Evolutionary conservation across 2,329 filamentous ascomycete species (phyloP).

Genomic region (Aureobasidium vineae): DNA sequence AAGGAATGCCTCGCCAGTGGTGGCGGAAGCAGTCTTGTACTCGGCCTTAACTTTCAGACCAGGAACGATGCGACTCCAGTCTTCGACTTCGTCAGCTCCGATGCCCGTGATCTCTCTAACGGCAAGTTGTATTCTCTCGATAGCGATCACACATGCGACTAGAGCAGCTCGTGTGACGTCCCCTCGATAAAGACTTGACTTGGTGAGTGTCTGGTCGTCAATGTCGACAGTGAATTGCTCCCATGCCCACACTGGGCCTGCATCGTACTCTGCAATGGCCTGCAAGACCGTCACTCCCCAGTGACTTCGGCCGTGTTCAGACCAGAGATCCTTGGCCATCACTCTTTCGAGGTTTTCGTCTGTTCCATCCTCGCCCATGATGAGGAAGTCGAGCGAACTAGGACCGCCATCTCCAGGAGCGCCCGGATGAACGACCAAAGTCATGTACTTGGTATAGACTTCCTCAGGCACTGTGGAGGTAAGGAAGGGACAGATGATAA

Average conservation of each 20-base stretch:
- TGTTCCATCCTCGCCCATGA: slow-evolving; percentile 46
- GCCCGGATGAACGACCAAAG: slow-evolving; percentile 46
- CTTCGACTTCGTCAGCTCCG: not conserved
- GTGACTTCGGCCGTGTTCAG: slow-evolving; percentile 39
- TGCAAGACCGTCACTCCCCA: slow-evolving; percentile 46
- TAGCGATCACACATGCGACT: slow-evolving; percentile 41
- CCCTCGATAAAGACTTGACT: slow-evolving; percentile 45
- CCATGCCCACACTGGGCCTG: slow-evolving; percentile 48
- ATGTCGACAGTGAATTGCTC: slow-evolving; percentile 47
- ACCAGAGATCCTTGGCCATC: slow-evolving; percentile 34
- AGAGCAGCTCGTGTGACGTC: slow-evolving; percentile 43
- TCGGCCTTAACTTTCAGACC: slow-evolving; percentile 34
- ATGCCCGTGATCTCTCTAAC: slow-evolving; percentile 13
- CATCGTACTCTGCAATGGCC: slow-evolving; percentile 45
- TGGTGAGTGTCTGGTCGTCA: slow-evolving; percentile 43
- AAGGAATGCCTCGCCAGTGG: slow-evolving; percentile 40
- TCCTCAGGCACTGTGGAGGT: slow-evolving; percentile 42
- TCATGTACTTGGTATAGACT: slow-evolving; percentile 42
- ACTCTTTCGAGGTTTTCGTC: slow-evolving; percentile 37
- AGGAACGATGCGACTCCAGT: slow-evolving; percentile 30
- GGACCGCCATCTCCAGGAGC: slow-evolving; percentile 47
- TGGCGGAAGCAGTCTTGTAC: slow-evolving; percentile 38
- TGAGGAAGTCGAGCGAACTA: slow-evolving; percentile 46
- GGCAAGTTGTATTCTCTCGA: slow-evolving; percentile 40
- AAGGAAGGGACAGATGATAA: slow-evolving; percentile 48